Base-by-base conservation (phyloP, 176 grass and related monocot genomes). In the Echinochloa phyllopogon region DNA sequence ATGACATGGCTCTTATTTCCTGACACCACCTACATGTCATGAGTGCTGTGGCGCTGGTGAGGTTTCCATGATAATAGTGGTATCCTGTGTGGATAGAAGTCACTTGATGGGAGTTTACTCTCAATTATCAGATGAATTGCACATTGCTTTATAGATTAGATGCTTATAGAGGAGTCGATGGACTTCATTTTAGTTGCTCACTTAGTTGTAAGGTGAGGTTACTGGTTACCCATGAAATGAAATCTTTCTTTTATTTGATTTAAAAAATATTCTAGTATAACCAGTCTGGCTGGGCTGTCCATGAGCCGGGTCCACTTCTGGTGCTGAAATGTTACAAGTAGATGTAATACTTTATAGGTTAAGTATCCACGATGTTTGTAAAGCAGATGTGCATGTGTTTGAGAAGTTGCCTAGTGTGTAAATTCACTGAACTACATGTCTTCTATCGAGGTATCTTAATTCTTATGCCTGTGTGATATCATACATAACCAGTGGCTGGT, bases 311-410 rank as follows among this genome's bases (percentile, higher is more conserved):
- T 72, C 23, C 43, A 53, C 57, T 41, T 62, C 8, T 11, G 71
- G n/a, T 66, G n/a, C 43, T 84, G 1, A 65, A n/a, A 29, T 66
- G 2, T 84, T 75, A 15, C 25, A 25, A 45, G 45, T 61, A 73
- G 10, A 6, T 62, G 9, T 17, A 61, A 4, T 73, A 49, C 11
- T 0, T 83, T 23, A 16, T 83, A 37, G 10, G 42, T 23, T 9
- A 18, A 25, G 37, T 57, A 25, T 83, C 18, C 24, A n/a, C 0
- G 18, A 63, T 4, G 11, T 47, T 83, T 41, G 42, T 63, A 62
- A 74, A 64, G 1, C 3, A 55, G 20, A 25, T 40, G 25, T 45
- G 18, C 9, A 25, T 40, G 25, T 45, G 18, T 17, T 72, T 27
- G 43, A 8, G 13, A 50, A 49, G 23, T 72, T 50, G 42, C 44